Evolutionary conservation across 805 yeast genomes (phyloP), one percentile per base, ranked within the genome.

Genomic region (Zygosaccharomyces rouxii): DNA sequence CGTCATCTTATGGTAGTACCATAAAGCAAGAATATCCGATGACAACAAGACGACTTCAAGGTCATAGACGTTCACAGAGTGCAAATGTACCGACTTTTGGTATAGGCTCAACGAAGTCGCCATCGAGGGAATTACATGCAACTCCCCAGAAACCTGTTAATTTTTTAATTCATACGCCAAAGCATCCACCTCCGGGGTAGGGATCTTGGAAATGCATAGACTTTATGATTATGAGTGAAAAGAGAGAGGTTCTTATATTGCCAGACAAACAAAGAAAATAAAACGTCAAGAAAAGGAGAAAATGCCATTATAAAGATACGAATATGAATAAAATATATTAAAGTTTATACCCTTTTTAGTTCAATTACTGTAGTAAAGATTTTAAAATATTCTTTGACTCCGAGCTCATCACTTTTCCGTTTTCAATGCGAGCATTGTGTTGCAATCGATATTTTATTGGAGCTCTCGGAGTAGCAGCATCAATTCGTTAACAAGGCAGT

Each of bases 151-250:
- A 55, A 23, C 63, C 63, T 21, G 64, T 63, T 23, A 62, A 62
- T 42, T 63, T 63, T 49, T 46, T 63, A 43, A 63, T 63, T 10
- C 66, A 63, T 48, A 63, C 68, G 1, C 68, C 67, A 35, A 63
- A 61, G 42, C 65, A 63, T 52, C 68, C 68, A 19, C 68, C 68
- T 13, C 66, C 67, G n/a, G 52, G 42, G 16, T 40, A 19, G 7
- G 23, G 33, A 25, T 18, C 19, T 18, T 46, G 43, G 45, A 5
- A 35, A 10, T 11, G 30, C 25, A 26, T 35, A 6, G 5, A 22
- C 23, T 6, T 4, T 22, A 22, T 4, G 23, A 6, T 22, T 6
- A 22, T 22, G 23, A 22, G 6, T 22, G 23, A 22, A 22, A 22
- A 22, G 7, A 35, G 16, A 19, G 40, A 14, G 13, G 30, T 26